Conservation (phyloP, 1,284 basidiomycete genomes). For the Ustilago cynodontis region DNA sequence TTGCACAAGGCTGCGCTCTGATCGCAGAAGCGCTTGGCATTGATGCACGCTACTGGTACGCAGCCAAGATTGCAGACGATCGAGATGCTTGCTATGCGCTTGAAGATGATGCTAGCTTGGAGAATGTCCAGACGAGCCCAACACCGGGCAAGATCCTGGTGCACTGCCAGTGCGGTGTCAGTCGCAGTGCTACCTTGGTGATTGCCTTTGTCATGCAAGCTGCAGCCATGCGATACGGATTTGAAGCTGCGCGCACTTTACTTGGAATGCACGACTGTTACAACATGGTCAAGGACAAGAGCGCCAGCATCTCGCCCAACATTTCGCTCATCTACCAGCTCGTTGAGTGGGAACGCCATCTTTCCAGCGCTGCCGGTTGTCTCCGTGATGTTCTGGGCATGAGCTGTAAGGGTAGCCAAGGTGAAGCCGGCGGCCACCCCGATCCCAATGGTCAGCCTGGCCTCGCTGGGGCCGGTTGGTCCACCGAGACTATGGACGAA, state of each 20-base stretch:
- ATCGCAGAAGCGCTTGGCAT: conserved; percentile 74
- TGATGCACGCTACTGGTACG: conserved; percentile 71
- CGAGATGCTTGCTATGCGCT: conserved; percentile 73
- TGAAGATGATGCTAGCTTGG: conserved; percentile 29
- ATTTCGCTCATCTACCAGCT: conserved; percentile 95
- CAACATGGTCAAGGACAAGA: conserved; percentile 76
- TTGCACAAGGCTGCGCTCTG: conserved; percentile 58
- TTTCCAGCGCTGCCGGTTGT: conserved; percentile 70
- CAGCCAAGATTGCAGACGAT: conserved; percentile 70
- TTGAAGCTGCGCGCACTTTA: conserved; percentile 44
- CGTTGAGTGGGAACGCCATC: conserved; percentile 88
- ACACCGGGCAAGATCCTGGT: conserved; percentile 56
- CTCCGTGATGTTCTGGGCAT: conserved; percentile 45
- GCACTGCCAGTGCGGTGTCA: conserved; percentile 86
- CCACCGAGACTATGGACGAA: conserved; percentile 61
- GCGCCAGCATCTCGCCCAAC: conserved; percentile 76
- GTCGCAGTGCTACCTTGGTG: conserved; percentile 89
- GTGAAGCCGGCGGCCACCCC: background rate
- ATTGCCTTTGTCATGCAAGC: conserved; percentile 96
- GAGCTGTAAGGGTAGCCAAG: background rate
- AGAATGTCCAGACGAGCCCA: conserved; percentile 28
- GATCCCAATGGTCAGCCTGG: conserved; percentile 2
- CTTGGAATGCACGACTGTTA: conserved; percentile 90
- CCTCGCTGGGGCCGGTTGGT: conserved; percentile 47
- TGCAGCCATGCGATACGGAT: conserved; percentile 77